Conservation (phyloP, 805 yeast genomes). For the Spathaspora arborariae region DNA sequence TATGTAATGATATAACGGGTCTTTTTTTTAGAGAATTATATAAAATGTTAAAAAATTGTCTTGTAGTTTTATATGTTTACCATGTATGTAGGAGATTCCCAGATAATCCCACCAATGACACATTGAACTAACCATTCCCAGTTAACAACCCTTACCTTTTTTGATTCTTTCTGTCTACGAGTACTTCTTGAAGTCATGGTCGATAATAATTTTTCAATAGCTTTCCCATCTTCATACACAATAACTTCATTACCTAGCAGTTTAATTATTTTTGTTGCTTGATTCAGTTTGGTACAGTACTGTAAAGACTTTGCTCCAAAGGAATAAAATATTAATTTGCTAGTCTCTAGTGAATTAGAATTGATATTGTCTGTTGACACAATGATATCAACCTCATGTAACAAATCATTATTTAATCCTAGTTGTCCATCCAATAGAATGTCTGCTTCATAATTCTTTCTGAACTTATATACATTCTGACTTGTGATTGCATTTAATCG, state of each 20-base stretch:
- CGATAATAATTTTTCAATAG: conserved; percentile 1
- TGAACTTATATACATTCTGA: conserved; percentile 44
- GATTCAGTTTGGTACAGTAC: conserved; percentile 8
- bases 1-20: conserved; percentile 1
- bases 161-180: background rate
- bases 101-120: conserved; percentile 39
- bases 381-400: conserved; percentile 31
- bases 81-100: conserved; percentile 20
- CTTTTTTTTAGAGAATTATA: background rate
- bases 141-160: conserved; percentile 31
- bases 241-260: conserved; percentile 11
- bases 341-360: conserved; percentile 27
- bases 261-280: background rate
- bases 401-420: conserved; percentile 31
- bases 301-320: conserved; percentile 38
- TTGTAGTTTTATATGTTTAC: conserved; percentile 3
- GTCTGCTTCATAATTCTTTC: conserved; percentile 30
- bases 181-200: background rate
- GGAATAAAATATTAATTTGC: conserved; percentile 42
- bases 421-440: conserved; percentile 38
- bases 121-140: conserved; percentile 73
- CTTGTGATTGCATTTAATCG: conserved; percentile 44
- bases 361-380: conserved; percentile 28
- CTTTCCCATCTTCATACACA: conserved; percentile 25
- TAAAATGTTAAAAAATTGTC: background rate